phyloP scores from a whole-genome alignment of 2,329 filamentous ascomycete species.

The Cordyceps tenuipes region DNA sequence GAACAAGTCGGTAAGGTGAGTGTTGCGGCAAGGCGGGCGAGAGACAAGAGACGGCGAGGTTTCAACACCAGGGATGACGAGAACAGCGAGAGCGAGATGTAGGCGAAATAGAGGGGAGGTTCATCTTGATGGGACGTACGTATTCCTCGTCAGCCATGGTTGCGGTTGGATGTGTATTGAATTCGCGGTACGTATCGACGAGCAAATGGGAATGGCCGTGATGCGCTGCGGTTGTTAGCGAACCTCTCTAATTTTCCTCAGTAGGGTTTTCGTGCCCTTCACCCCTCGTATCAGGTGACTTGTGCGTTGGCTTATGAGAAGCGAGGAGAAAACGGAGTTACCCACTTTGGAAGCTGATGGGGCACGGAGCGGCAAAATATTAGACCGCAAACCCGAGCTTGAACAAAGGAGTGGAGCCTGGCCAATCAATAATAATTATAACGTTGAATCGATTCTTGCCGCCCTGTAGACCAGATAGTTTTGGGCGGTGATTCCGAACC shows the following conservation, averaged over 20 bases:
- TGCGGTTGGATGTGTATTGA: slow-evolving; percentile 36
- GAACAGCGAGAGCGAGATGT: neutral
- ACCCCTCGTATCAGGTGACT: slow-evolving; percentile 26
- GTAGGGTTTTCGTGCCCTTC: slow-evolving; percentile 36
- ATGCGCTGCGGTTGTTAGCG: slow-evolving; percentile 22
- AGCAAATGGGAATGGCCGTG: slow-evolving; percentile 28
- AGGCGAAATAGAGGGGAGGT: neutral
- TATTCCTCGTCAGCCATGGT: slow-evolving; percentile 90
- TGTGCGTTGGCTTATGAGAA: slow-evolving; percentile 4
- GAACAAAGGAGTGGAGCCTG: neutral
- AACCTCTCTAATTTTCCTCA: slow-evolving; percentile 23
- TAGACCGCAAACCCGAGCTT: neutral
- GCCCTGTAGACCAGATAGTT: neutral
- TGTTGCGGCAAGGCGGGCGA: neutral
- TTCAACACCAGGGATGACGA: neutral
- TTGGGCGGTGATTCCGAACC: slow-evolving; percentile 5
- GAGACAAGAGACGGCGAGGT: neutral
- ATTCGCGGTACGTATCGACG: slow-evolving; percentile 35
- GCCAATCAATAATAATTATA: no score
- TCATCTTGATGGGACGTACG: slow-evolving; percentile 47
- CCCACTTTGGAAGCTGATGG: neutral
- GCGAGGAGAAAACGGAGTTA: neutral
- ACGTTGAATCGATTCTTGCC: neutral
- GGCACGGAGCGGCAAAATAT: neutral
- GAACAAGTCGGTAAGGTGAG: neutral